Conservation (phyloP, 768 basidiomycete species). For the Thelephora aurantiotincta region DNA sequence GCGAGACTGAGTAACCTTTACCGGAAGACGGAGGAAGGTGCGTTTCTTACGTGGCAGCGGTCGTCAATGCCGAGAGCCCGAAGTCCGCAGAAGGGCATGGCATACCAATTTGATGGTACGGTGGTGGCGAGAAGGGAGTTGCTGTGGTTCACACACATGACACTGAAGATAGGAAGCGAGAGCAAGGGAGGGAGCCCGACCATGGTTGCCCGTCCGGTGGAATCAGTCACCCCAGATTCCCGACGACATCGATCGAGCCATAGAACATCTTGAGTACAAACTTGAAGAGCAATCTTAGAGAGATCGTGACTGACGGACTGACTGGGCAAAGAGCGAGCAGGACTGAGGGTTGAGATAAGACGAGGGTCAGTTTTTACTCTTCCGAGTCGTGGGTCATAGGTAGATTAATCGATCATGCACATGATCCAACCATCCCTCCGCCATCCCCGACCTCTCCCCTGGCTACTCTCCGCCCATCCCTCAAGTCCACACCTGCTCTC, state of each 20-base stretch:
- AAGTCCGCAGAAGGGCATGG: background rate
- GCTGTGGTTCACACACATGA: conserved; percentile 77
- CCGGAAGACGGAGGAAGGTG: conserved; percentile 71
- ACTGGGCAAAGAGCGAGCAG: background rate
- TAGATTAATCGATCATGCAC: too few species aligned
- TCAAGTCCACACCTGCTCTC: conserved; percentile 39
- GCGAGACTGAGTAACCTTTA: conserved; percentile 80
- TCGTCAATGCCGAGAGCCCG: background rate
- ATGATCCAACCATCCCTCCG: conserved; percentile 69
- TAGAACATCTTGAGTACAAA: conserved; percentile 89
- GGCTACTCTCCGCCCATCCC: conserved; percentile 67
- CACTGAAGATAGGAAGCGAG: conserved; percentile 26
- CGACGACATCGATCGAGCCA: conserved; percentile 75
- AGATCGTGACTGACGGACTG: background rate
- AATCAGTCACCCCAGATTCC: conserved; percentile 57
- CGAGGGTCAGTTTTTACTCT: conserved; percentile 25
- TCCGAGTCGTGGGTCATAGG: conserved; percentile 21
- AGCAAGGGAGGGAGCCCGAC: conserved; percentile 24
- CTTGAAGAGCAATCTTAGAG: conserved; percentile 49
- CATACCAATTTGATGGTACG: conserved; percentile 53
- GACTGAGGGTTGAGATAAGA: conserved; percentile 52
- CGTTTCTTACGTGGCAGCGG: conserved; percentile 35
- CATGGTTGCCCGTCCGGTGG: conserved; percentile 64
- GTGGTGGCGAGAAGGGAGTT: conserved; percentile 69
- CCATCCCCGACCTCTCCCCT: conserved; percentile 81